Conservation (phyloP, 2,329 filamentous ascomycete genomes). For the Pseudocercospora cruenta region DNA sequence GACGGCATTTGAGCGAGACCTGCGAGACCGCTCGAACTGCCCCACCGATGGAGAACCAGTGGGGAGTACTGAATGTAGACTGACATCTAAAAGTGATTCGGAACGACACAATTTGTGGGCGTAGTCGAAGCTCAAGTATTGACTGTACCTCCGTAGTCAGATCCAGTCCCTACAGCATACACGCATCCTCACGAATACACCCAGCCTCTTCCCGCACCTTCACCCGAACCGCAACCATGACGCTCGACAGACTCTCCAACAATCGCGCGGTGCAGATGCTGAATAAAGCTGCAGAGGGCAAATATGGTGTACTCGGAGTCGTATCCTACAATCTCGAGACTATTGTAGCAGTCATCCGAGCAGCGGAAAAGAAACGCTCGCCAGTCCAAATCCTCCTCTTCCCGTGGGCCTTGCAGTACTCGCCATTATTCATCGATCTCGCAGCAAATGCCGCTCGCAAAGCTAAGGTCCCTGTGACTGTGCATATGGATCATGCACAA, state of each 20-base stretch:
- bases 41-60: background rate
- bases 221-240: conserved; percentile 19
- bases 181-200: background rate
- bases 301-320: conserved; percentile 40
- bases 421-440: conserved; percentile 54
- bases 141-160: too few species aligned
- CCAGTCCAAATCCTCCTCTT: conserved; percentile 75
- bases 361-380: conserved; percentile 68
- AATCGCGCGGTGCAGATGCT: conserved; percentile 41
- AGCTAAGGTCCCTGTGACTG: conserved; percentile 47
- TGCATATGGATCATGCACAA: conserved; percentile 55
- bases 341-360: conserved; percentile 69
- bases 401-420: conserved; percentile 73
- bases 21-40: background rate
- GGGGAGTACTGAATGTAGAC: background rate
- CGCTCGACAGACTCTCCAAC: conserved; percentile 30
- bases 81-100: conserved; percentile 3
- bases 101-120: background rate
- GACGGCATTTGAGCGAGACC: conserved; percentile 8
- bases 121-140: background rate
- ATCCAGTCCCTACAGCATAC: background rate
- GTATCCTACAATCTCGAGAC: conserved; percentile 62
- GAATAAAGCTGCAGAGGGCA: conserved; percentile 37
- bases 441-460: conserved; percentile 49
- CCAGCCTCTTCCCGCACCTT: background rate